Conservation (phyloP, 2,329 filamentous ascomycete species). For the Coccinonectria pachysandricola region DNA sequence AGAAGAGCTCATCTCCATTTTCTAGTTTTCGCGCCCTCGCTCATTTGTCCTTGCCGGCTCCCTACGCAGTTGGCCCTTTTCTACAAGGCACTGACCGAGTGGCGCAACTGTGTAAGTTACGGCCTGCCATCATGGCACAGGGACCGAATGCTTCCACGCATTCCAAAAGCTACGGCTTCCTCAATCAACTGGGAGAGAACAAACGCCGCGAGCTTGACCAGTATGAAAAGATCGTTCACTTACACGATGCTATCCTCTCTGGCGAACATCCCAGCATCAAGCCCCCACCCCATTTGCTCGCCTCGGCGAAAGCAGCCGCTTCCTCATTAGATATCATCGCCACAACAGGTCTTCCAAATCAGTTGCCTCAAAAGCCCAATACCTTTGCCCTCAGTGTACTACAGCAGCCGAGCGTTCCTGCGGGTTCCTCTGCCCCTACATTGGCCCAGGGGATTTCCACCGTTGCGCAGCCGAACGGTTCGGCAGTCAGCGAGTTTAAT, state of each 20-base stretch:
- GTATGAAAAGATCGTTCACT: slow-evolving; percentile 69
- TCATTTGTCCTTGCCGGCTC: too few relatives aligned
- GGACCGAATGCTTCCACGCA: slow-evolving; percentile 10
- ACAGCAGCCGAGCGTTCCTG: slow-evolving; percentile 16
- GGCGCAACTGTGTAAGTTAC: slow-evolving; percentile 14
- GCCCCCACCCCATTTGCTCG: slow-evolving; percentile 32
- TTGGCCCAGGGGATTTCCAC: slow-evolving; percentile 17
- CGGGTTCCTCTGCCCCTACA: slow-evolving; percentile 2
- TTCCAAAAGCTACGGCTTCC: slow-evolving; percentile 8
- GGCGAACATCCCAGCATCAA: slow-evolving; percentile 61
- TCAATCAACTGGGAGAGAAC: slow-evolving; percentile 29
- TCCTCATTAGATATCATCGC: slow-evolving; percentile 14
- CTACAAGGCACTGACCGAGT: slow-evolving; percentile 8
- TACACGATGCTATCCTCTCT: slow-evolving; percentile 72
- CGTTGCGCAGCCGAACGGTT: slow-evolving; percentile 29
- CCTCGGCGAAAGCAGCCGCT: slow-evolving; percentile 10
- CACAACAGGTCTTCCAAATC: slow-evolving; percentile 6
- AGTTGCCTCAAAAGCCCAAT: slow-evolving; percentile 20
- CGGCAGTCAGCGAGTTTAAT: slow-evolving; percentile 59
- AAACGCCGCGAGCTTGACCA: slow-evolving; percentile 51
- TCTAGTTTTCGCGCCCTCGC: too few relatives aligned
- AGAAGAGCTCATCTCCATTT: too few relatives aligned
- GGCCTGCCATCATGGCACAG: slow-evolving; percentile 18
- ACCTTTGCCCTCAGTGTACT: slow-evolving; percentile 28
- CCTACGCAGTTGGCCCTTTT: too few relatives aligned